Conservation (phyloP, 108 stramenopile species). For the Parietichytrium sp. region DNA sequence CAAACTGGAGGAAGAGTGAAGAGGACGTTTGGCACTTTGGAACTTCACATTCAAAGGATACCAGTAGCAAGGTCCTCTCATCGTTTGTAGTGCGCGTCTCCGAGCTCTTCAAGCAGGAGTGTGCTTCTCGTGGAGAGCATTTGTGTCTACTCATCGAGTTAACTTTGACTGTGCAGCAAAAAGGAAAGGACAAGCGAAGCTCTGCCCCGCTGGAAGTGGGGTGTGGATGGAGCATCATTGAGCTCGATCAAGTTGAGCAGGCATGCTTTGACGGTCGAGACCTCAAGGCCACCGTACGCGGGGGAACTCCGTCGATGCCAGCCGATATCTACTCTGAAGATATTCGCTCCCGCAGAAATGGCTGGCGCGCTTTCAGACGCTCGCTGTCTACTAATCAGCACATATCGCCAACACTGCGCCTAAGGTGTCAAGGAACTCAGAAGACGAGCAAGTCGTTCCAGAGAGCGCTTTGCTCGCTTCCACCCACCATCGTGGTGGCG, state of each 20-base stretch:
- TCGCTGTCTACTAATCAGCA: neutral
- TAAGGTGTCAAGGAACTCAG: neutral
- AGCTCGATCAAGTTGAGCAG: neutral
- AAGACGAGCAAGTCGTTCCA: neutral
- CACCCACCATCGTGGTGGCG: neutral
- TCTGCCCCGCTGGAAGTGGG: constrained; percentile 20
- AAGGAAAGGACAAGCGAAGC: neutral
- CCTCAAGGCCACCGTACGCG: neutral
- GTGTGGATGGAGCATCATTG: constrained; percentile 1
- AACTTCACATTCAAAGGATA: too few relatives aligned
- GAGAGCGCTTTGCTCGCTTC: neutral
- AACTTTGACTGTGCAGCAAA: neutral
- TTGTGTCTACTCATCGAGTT: neutral
- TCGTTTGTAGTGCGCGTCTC: neutral
- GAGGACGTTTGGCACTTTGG: constrained; percentile 27
- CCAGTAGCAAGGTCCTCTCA: too few relatives aligned
- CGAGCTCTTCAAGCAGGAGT: neutral
- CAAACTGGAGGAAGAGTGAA: neutral
- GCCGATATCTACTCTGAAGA: constrained; percentile 25
- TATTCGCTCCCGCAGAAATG: neutral
- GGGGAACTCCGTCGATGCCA: neutral
- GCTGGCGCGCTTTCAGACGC: neutral
- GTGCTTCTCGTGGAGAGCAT: neutral
- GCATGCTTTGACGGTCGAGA: neutral
- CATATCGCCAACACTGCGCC: neutral